Conservation (phyloP, 2,329 filamentous ascomycete genomes). For the Chaetomium olivaceum region DNA sequence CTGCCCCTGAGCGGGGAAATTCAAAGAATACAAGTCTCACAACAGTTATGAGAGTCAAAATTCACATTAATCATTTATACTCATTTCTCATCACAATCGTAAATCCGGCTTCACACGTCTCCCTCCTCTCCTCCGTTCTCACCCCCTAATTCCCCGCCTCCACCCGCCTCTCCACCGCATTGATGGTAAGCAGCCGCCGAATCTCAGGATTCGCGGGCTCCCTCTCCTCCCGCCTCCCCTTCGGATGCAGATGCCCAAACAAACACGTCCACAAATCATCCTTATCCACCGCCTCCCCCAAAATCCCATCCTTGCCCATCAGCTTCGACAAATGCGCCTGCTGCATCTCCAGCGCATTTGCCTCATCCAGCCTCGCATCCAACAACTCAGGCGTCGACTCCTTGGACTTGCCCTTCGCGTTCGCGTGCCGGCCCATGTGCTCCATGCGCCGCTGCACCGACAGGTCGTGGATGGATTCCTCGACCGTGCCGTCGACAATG, state of each 20-base stretch:
- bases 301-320: conserved; percentile 67
- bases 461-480: conserved; percentile 87
- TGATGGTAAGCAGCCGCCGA: conserved; percentile 46
- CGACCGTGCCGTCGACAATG: conserved; percentile 84
- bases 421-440: conserved; percentile 61
- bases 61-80: neutral
- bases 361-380: conserved; percentile 70
- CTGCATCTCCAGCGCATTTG: conserved; percentile 82
- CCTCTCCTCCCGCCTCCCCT: conserved; percentile 31
- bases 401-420: conserved; percentile 42
- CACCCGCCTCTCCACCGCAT: conserved; percentile 46
- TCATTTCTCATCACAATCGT: neutral
- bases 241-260: conserved; percentile 59
- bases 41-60: neutral
- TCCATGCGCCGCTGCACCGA: conserved; percentile 76
- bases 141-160: neutral
- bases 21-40: neutral
- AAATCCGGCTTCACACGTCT: neutral
- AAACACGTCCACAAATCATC: conserved; percentile 87
- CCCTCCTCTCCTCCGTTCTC: neutral
- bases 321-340: conserved; percentile 68
- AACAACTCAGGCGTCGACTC: conserved; percentile 50
- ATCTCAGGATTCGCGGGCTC: conserved; percentile 40
- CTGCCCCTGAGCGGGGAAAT: neutral
- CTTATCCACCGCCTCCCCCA: conserved; percentile 77